Evolutionary conservation across 176 grass and related monocot genomes (phyloP).

Genomic region (Canna indica): DNA sequence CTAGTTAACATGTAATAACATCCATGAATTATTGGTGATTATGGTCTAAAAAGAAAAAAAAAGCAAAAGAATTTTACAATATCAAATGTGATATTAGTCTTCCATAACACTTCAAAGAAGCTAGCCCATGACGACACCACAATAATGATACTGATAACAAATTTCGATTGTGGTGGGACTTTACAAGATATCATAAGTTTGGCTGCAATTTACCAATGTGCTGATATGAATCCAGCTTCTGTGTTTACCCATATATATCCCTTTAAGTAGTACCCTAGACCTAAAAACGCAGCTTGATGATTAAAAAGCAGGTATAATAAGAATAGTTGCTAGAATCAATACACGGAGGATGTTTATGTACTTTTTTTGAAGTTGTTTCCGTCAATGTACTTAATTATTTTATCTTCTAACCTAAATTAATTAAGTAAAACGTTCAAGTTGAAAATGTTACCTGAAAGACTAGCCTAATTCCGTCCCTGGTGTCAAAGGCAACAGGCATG

Average conservation of each 20-base stretch:
- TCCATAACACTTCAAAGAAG: background rate
- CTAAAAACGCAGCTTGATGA: too few species aligned
- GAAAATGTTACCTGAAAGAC: slow-evolving; percentile 49
- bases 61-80: background rate
- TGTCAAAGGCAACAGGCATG: slow-evolving; percentile 86
- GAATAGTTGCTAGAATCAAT: too few species aligned
- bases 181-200: background rate
- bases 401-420: background rate
- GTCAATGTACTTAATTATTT: background rate
- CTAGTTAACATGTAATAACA: background rate
- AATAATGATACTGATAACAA: background rate
- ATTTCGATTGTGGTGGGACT: background rate
- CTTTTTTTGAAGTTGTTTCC: too few species aligned
- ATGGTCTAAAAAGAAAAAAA: background rate
- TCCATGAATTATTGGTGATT: background rate
- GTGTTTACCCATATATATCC: too few species aligned
- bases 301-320: too few species aligned
- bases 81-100: background rate
- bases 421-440: background rate
- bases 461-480: slow-evolving; percentile 80
- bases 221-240: too few species aligned
- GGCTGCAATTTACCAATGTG: background rate
- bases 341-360: too few species aligned
- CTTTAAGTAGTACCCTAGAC: too few species aligned
- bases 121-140: background rate